Conservation (phyloP, 257 asterid species). For the Anisodus tanguticus region DNA sequence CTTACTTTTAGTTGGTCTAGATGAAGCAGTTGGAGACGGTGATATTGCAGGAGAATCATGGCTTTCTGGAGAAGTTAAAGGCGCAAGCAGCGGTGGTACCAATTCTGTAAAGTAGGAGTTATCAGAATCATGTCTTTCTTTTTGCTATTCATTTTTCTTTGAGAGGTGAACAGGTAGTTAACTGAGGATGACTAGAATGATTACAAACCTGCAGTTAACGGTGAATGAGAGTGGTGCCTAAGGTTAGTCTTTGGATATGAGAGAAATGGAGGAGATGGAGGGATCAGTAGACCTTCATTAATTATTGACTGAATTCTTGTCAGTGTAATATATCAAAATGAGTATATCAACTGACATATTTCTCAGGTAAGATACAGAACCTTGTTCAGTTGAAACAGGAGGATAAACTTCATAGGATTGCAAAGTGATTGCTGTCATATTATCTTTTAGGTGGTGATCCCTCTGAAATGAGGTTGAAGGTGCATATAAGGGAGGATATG, state of each 20-base stretch:
- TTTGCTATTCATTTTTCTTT: background rate
- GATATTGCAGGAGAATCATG: slow-evolving; percentile 50
- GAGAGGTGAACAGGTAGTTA: slow-evolving; percentile 19
- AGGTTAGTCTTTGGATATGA: slow-evolving; percentile 42
- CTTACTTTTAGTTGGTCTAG: slow-evolving; percentile 52
- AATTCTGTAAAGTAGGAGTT: slow-evolving; percentile 44
- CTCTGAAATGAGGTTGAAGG: slow-evolving; percentile 39
- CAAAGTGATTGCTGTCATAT: slow-evolving; percentile 57
- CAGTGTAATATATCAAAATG: slow-evolving; percentile 23
- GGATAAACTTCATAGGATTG: slow-evolving; percentile 44
- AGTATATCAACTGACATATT: slow-evolving; percentile 31
- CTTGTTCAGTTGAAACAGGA: slow-evolving; percentile 55
- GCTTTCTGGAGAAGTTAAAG: slow-evolving; percentile 40
- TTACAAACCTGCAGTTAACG: slow-evolving; percentile 42
- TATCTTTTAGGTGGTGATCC: slow-evolving; percentile 42
- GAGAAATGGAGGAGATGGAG: slow-evolving; percentile 40
- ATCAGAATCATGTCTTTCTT: slow-evolving; percentile 13
- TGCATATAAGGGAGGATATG: slow-evolving; percentile 42
- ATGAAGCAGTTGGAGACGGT: slow-evolving; percentile 48
- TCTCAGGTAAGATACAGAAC: slow-evolving; percentile 44
- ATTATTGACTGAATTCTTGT: slow-evolving; percentile 24
- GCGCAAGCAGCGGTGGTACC: slow-evolving; percentile 42
- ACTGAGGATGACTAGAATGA: slow-evolving; percentile 22
- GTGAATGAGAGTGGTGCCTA: slow-evolving; percentile 44
- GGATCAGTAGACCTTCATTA: slow-evolving; percentile 28